Percentiles rank a stretch among this genome's conserved stretches.
Evolutionary conservation across 2,329 filamentous ascomycete species (phyloP).

Genomic region (Sphaerulina populicola): DNA sequence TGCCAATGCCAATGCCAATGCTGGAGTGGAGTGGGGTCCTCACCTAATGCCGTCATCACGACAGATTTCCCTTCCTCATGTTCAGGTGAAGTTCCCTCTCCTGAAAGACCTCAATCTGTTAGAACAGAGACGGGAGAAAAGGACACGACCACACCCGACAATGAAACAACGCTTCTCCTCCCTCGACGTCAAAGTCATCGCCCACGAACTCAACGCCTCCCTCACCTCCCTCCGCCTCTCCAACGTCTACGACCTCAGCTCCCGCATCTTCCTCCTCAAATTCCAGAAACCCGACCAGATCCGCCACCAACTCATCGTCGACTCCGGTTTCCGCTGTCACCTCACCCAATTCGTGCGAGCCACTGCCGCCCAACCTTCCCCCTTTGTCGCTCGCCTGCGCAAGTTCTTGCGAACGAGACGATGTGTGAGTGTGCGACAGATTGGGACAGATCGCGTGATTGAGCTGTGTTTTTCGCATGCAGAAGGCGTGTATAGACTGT

Average conservation of each 20-base stretch:
- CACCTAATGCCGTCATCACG: too few relatives aligned
- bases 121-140: too few relatives aligned
- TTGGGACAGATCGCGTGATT: constrained; percentile 88
- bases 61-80: too few relatives aligned
- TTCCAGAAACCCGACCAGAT: constrained; percentile 74
- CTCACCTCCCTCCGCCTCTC: constrained; percentile 72
- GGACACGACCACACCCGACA: background rate
- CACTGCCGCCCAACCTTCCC: constrained; percentile 72
- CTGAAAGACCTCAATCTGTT: too few relatives aligned
- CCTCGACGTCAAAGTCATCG: constrained; percentile 77
- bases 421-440: constrained; percentile 70
- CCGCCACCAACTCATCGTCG: constrained; percentile 83
- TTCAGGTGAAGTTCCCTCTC: too few relatives aligned
- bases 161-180: constrained; percentile 79
- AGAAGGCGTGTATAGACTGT: constrained; percentile 78
- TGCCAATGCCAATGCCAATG: too few relatives aligned
- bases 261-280: constrained; percentile 90
- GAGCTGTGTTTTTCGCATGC: constrained; percentile 73
- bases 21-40: too few relatives aligned
- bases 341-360: constrained; percentile 83
- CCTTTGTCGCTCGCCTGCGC: constrained; percentile 74
- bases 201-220: constrained; percentile 75
- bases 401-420: constrained; percentile 82
- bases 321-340: constrained; percentile 93
- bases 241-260: constrained; percentile 94